Base-by-base conservation (phyloP, 2,329 filamentous ascomycete genomes). In the Kalaharituber pfeilii region DNA sequence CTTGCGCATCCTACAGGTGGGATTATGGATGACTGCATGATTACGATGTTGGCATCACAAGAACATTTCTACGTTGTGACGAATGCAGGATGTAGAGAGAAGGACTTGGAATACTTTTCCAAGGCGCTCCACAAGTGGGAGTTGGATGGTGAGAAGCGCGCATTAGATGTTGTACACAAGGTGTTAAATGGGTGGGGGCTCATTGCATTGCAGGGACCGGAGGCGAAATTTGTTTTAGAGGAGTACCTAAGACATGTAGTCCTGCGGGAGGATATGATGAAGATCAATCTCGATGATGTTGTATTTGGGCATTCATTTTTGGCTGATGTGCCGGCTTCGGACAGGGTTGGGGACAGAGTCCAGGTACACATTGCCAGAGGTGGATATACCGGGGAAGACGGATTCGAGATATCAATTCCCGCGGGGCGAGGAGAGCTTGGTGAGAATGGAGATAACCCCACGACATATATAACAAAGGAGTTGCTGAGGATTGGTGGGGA, bases 351-450 rank as follows among this genome's bases (percentile, higher is more conserved):
- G 4, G 55, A 56, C 22, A 42, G 42, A 47, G n/a, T 47, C n/a
- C 15, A 25, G 66, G 65, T 91, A 49, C 75, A 95, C 51, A 80
- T 95, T 65, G 88, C 81, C 66, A 80, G 91, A 57, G 91, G 84
- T 49, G 91, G 91, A 3, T 98, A 98, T 73, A 98, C 91, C 0
- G 91, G 91, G 57, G 91, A 98, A 72, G 91, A 98, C 68, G 91
- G 91, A 42, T 98, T 98, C 70, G 91, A 98, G 72, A 86, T 98
- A 65, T 91, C 85, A 39, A 84, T 95, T 63, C 79, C 42, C 3
- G n/a, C 42, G 3, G 15, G 18, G n/a, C 42, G n/a, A 47, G 5
- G n/a, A 1, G 13, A 5, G n/a, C 15, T 3, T 18, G 4, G 20
- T 13, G 15, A 13, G 13, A 13, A 39, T 15, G 20, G 3, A 13